These are phyloP conservation scores for Pseudocercospora vitis DNA, from an alignment of 2,329 filamentous ascomycete genomes.

Conservation along the genomic window DNA sequence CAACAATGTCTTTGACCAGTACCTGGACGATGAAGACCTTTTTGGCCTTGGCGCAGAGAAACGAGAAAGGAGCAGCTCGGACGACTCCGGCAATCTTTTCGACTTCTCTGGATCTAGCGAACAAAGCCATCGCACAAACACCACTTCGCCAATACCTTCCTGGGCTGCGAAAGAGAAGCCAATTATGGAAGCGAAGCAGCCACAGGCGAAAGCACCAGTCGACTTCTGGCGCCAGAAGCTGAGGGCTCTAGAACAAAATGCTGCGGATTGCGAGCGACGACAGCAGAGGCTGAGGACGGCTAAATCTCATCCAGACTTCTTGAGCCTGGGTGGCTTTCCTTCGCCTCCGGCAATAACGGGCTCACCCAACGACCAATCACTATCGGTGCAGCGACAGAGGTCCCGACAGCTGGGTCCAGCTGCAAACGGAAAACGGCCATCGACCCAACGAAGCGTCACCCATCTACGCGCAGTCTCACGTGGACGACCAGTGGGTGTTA, in stretches of 20 bases:
- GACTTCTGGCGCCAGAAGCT: constrained; percentile 57
- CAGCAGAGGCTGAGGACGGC: constrained; percentile 38
- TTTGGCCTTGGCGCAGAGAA: constrained; percentile 50
- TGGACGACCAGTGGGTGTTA: constrained; percentile 35
- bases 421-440: constrained; percentile 35
- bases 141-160: constrained; percentile 52
- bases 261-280: constrained; percentile 46
- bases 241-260: constrained; percentile 53
- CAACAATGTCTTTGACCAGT: constrained; percentile 64
- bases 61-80: constrained; percentile 51
- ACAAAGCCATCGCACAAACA: constrained; percentile 48
- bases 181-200: constrained; percentile 32
- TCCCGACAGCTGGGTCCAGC: constrained; percentile 24
- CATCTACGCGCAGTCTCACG: constrained; percentile 36
- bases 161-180: constrained; percentile 37
- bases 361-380: constrained; percentile 35
- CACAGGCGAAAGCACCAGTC: constrained; percentile 44
- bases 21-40: constrained; percentile 57
- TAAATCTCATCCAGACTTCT: constrained; percentile 39
- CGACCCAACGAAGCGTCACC: constrained; percentile 29
- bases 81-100: constrained; percentile 51
- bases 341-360: constrained; percentile 36
- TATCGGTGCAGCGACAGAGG: constrained; percentile 31
- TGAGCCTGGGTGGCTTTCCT: constrained; percentile 38
- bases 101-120: constrained; percentile 53